Evolutionary conservation across 129 eudicot genomes (phyloP), one percentile per base, ranked within the genome.

Genomic region (Tanacetum coccineum): DNA sequence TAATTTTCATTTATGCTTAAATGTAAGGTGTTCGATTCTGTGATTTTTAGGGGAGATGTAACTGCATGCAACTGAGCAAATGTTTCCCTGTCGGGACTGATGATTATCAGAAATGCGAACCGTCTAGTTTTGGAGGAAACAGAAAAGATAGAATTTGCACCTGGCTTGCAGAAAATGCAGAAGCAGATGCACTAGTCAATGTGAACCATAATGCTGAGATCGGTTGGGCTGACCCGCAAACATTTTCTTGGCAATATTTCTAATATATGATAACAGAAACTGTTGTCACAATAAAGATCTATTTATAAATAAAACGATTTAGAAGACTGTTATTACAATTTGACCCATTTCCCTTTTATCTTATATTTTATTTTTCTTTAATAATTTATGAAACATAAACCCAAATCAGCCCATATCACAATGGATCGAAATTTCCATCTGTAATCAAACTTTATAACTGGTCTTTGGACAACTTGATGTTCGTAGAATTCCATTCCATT

Each of bases 131-230:
- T 54, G 79, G 68, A 79, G 80, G 64, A 44, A 30, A 17, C 20
- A 71, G 51, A 63, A 66, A 52, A 30, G 64, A 68, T 58, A 79
- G 67, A 52, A 28, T 68, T 49, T 78, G 81, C 77, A 75, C 84
- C 30, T 78, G 79, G 87, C 70, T 82, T 72, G 80, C 71, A 64
- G 92, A 60, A 74, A 64, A 78, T 70, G 51, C 74, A 54, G 85
- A 87, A 48, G 72, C 64, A 19, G 86, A 79, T 64, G 84, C 75
- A 72, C 69, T 77, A 64, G 76, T 53, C 75, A 63, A 58, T 60
- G 64, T 71, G 32, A 71, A 42, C 19, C 78, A 79, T 46, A 70
- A 73, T 64, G 69, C 77, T 71, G n/a, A n/a, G n/a, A n/a, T n/a
- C n/a, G n/a, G n/a, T n/a, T n/a, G n/a, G n/a, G n/a, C n/a, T n/a